These are phyloP conservation scores for Epichloe baconii DNA, from an alignment of 2,329 filamentous ascomycete genomes.

Conservation along the genomic window DNA sequence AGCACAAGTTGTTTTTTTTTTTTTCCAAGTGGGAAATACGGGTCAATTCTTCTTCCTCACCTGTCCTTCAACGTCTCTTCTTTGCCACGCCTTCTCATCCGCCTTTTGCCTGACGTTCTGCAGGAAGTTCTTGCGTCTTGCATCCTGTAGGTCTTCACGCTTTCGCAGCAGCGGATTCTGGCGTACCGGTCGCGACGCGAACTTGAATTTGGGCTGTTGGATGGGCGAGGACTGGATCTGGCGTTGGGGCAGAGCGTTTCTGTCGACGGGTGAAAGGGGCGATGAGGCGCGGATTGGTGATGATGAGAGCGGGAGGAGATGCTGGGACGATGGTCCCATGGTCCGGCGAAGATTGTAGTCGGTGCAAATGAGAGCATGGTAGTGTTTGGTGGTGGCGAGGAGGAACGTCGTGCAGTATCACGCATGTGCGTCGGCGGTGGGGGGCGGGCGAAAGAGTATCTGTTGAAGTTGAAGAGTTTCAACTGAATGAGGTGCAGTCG, in stretches of 20 bases:
- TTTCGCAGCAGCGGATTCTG: slow-evolving; percentile 49
- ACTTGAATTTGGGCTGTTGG: slow-evolving; percentile 31
- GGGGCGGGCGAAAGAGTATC: not conserved
- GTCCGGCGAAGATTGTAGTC: slow-evolving; percentile 29
- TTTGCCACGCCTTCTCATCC: slow-evolving; percentile 46
- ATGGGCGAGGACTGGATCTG: slow-evolving; percentile 33
- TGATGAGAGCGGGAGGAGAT: slow-evolving; percentile 46
- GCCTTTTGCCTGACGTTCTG: slow-evolving; percentile 49
- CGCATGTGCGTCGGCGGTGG: slow-evolving; percentile 1
- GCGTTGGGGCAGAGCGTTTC: slow-evolving; percentile 27
- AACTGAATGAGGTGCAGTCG: not conserved
- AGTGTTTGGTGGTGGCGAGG: slow-evolving; percentile 8
- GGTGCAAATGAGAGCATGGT: slow-evolving; percentile 30
- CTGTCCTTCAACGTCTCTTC: slow-evolving; percentile 48
- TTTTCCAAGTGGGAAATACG: not conserved
- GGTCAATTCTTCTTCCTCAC: slow-evolving; percentile 9
- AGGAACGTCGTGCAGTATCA: not conserved
- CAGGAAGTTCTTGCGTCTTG: slow-evolving; percentile 54
- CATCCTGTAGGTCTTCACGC: slow-evolving; percentile 49
- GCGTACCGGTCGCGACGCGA: slow-evolving; percentile 41
- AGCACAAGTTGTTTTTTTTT: not conserved
- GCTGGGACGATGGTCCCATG: slow-evolving; percentile 32
- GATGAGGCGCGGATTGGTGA: slow-evolving; percentile 43
- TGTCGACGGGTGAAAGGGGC: slow-evolving; percentile 29
- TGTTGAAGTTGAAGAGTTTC: not conserved